Evolutionary conservation across 2,329 filamentous ascomycete species (phyloP).

Genomic region (Xylaria sp.): DNA sequence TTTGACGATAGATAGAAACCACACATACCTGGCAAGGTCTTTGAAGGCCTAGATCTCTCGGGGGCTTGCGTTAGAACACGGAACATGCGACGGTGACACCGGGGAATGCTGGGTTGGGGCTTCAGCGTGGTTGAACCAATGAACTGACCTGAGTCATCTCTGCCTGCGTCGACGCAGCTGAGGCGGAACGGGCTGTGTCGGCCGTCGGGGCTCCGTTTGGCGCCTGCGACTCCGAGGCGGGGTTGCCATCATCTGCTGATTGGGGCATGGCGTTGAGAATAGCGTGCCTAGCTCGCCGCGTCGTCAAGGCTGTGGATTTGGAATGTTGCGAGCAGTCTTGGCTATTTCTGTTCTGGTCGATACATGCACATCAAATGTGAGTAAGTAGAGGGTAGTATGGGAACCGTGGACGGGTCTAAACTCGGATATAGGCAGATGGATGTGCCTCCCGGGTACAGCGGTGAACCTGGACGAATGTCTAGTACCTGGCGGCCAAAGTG

Average conservation of each 20-base stretch:
- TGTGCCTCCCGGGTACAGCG: too few species aligned
- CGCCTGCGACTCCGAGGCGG: conserved; percentile 16
- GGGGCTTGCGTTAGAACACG: conserved; percentile 25
- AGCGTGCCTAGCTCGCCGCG: background rate
- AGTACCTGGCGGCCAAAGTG: too few species aligned
- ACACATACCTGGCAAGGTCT: conserved; percentile 38
- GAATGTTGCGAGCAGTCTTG: too few species aligned
- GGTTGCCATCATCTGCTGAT: conserved; percentile 16
- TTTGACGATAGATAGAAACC: conserved; percentile 3
- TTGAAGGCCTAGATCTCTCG: conserved; percentile 35
- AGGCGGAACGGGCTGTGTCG: background rate
- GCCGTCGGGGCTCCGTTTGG: conserved; percentile 15
- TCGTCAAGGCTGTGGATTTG: background rate
- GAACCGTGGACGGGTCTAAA: background rate
- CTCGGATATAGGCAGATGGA: too few species aligned
- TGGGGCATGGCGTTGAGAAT: conserved; percentile 30
- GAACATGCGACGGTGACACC: background rate
- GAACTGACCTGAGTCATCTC: conserved; percentile 33
- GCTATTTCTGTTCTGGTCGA: background rate
- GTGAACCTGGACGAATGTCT: too few species aligned
- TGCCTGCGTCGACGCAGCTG: conserved; percentile 23
- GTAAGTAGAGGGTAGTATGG: background rate
- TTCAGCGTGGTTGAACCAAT: background rate
- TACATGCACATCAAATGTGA: background rate
- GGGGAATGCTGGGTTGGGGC: background rate